Conservation (phyloP, 208 protist species). For the Porcisia deanei region DNA sequence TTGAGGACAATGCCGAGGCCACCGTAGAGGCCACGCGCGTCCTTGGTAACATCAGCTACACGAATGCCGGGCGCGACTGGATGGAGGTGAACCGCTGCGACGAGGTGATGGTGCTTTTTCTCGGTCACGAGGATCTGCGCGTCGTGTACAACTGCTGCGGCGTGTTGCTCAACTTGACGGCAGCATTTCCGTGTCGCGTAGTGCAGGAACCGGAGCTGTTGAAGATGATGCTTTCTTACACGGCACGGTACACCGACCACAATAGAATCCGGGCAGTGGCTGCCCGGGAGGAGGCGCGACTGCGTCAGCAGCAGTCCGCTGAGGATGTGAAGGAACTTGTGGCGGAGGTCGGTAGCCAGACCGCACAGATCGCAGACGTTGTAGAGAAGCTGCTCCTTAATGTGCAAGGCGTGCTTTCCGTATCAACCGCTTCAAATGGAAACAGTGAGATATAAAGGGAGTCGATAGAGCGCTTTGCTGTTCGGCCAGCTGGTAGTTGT, state of each 20-base stretch:
- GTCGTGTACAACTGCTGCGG: conserved; percentile 87
- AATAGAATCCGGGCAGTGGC: conserved; percentile 39
- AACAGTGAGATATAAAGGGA: background rate
- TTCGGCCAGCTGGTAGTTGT: background rate
- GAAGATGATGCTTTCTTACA: conserved; percentile 71
- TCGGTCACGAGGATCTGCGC: conserved; percentile 79
- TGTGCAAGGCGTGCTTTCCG: conserved; percentile 43
- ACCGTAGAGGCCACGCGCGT: conserved; percentile 78
- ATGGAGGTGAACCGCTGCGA: conserved; percentile 79
- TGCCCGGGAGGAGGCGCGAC: conserved; percentile 30
- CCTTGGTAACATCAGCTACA: conserved; percentile 82
- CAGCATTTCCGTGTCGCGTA: conserved; percentile 65
- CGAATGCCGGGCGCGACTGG: conserved; percentile 78
- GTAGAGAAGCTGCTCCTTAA: conserved; percentile 80
- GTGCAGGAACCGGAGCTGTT: conserved; percentile 63
- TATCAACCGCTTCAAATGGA: background rate
- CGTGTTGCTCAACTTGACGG: conserved; percentile 77
- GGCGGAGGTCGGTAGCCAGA: conserved; percentile 41
- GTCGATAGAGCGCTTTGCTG: too few relatives aligned
- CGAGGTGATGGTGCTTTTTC: conserved; percentile 79
- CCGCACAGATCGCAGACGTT: conserved; percentile 65
- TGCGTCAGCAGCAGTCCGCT: background rate
- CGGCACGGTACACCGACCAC: conserved; percentile 53
- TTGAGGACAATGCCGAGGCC: conserved; percentile 73
- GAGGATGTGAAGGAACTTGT: conserved; percentile 8